Evolutionary conservation across 78 protist species (phyloP), one percentile per base, ranked within the genome.

Genomic region (Fonticula alba): DNA sequence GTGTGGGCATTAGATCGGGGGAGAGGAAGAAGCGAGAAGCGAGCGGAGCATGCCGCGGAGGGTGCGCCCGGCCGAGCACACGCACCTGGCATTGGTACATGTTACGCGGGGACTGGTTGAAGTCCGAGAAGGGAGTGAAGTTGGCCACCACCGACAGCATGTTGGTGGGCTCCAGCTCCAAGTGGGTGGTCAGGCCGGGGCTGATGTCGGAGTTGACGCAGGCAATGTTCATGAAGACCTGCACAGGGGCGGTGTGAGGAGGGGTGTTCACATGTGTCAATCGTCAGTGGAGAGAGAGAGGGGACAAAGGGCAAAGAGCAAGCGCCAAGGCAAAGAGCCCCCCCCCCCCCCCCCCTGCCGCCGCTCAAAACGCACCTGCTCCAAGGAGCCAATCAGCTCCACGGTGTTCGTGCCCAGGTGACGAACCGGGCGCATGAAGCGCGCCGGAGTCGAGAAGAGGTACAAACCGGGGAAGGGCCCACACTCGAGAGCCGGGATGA

Each of bases 121-220:
- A 43, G 56, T 71, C 76, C 15, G 90, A 85, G 66, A 88, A 97
- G 9, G 99, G 99, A 0, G 98, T 97, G 40, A 89, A 41, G 58
- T 67, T 59, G 36, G 99, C 97, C 53, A 89, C 66, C 13, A 88
- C 56, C 7, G 80, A 60, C 62, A 97, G 77, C 71, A 95, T 76
- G 53, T 66, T 29, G 32, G 79, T 62, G 35, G 94, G 88, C 13
- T 19, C 1, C 19, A 77, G 14, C 82, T 96, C 98, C 37, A 46
- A 32, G 74, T 81, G 87, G n/a, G 84, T 79, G 13, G 82, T 82
- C 26, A 17, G 31, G 43, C 60, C 83, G 7, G 22, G 31, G 22
- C 10, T 29, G 17, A 82, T 56, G 13, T 80, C 88, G 17, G 70
- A 58, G 26, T 27, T 50, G 14, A 54, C 10, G 37, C 61, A 33